Percentiles rank a stretch among this genome's conserved stretches.
Evolutionary conservation across 2,329 filamentous ascomycete genomes (phyloP).

Genomic region (Leptographium lundbergii): DNA sequence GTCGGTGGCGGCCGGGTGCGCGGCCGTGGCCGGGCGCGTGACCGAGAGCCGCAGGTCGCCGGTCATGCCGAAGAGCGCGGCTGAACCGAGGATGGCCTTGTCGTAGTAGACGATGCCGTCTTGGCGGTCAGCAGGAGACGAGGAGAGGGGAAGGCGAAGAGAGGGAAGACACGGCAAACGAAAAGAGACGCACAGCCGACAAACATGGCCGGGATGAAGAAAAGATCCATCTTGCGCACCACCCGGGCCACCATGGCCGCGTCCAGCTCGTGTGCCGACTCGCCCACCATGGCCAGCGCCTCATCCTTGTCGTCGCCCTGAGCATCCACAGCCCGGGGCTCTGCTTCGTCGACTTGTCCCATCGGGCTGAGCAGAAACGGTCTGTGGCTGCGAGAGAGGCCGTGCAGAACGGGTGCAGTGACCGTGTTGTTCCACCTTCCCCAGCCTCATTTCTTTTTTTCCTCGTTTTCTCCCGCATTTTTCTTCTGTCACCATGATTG

Average conservation of each 20-base stretch:
- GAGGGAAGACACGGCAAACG: background rate
- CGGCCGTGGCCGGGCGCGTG: conserved; percentile 21
- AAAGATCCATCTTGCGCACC: conserved; percentile 41
- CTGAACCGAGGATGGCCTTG: conserved; percentile 62
- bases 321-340: background rate
- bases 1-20: conserved; percentile 42
- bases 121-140: conserved; percentile 11
- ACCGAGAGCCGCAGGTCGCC: conserved; percentile 49
- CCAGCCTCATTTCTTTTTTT: background rate
- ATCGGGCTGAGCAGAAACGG: background rate
- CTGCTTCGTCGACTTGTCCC: background rate
- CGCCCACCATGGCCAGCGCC: conserved; percentile 34
- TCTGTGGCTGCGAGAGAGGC: background rate
- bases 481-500: background rate
- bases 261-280: conserved; percentile 39
- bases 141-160: background rate
- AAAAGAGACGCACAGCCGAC: conserved; percentile 25
- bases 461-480: background rate
- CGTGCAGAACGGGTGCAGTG: background rate
- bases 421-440: background rate
- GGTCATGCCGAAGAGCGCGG: conserved; percentile 63
- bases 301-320: background rate
- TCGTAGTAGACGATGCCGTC: conserved; percentile 60
- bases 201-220: conserved; percentile 44
- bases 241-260: conserved; percentile 32